Percentiles rank a stretch among this genome's conserved stretches.
Evolutionary conservation across 352 stramenopile genomes (phyloP).

Genomic region (Globisporangium heterothallicum): DNA sequence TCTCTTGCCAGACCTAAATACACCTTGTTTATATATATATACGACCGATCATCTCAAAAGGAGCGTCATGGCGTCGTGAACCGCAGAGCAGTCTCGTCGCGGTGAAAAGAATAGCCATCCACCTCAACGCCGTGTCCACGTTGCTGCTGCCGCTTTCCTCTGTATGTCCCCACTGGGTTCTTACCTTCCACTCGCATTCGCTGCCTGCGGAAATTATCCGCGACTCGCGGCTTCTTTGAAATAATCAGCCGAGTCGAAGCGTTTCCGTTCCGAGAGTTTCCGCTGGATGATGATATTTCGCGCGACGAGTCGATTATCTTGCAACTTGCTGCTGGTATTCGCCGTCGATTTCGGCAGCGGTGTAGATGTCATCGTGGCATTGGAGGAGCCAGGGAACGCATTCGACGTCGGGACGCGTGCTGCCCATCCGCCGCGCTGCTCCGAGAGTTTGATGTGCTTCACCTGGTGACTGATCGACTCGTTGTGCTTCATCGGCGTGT

Average conservation of each 20-base stretch:
- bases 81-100: no score
- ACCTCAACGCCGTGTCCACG: no score
- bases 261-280: slow-evolving; percentile 63
- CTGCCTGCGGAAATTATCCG: background rate
- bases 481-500: slow-evolving; percentile 8
- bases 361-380: background rate
- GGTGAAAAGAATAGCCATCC: no score
- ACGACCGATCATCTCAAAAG: no score
- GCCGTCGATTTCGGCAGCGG: slow-evolving; percentile 14
- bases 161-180: no score
- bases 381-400: background rate
- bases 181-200: background rate
- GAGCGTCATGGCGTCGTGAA: no score
- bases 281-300: slow-evolving; percentile 62
- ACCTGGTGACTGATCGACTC: slow-evolving; percentile 50
- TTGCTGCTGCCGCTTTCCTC: no score
- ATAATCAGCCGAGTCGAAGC: slow-evolving; percentile 76
- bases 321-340: slow-evolving; percentile 17
- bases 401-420: slow-evolving; percentile 4
- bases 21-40: no score
- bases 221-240: slow-evolving; percentile 45
- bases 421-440: slow-evolving; percentile 22
- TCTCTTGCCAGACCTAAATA: no score
- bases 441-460: slow-evolving; percentile 78
- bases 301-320: slow-evolving; percentile 35